Evolutionary conservation across 495 filamentous ascomycete genomes (phyloP), one percentile per base, ranked within the genome.

Genomic region (Physcia stellaris): DNA sequence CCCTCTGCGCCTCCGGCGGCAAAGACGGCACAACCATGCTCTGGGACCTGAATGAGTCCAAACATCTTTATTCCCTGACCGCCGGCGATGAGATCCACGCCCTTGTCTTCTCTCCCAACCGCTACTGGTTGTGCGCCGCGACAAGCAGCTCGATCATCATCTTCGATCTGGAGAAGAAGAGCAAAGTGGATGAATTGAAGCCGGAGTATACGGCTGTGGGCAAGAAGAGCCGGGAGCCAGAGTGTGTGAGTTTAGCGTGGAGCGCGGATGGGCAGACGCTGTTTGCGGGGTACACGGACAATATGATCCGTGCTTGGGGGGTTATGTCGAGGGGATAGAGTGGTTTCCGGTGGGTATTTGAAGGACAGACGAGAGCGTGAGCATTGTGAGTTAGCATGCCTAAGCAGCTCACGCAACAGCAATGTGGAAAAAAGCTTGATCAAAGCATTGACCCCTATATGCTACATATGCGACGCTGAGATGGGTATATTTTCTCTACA

Each of bases 101-200:
- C 52, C 88, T 99, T 54, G 92, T 95, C 65, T 99, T 99, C 84
- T 95, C 88, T 32, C 90, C 92, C 59, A 99, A 99, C 82, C 80
- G 90, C 56, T 99, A 99, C 86, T 99, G 90, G 90, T 79, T 99
- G 45, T 99, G 90, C 77, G 90, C 90, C 57, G 90, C 90, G 57
- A 99, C 90, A 43, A 72, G 82, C 58, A 83, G 73, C 70, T 82
- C 74, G 73, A 96, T 99, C 77, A 96, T 94, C 77, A 96, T 99
- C 73, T 99, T 99, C 69, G 90, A 99, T 62, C 77, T 99, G 52
- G 90, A 99, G 84, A 99, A 99, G 87, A 96, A 99, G 85, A 88
- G 80, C 79, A 96, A 96, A 79, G 90, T 99, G 49, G 90, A 99
- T 55, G 90, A 96, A 77, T 76, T 99, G 63, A 95, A 93, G 83